Conservation (phyloP, 2,329 filamentous ascomycete genomes). For the Trichophaea hybrida region DNA sequence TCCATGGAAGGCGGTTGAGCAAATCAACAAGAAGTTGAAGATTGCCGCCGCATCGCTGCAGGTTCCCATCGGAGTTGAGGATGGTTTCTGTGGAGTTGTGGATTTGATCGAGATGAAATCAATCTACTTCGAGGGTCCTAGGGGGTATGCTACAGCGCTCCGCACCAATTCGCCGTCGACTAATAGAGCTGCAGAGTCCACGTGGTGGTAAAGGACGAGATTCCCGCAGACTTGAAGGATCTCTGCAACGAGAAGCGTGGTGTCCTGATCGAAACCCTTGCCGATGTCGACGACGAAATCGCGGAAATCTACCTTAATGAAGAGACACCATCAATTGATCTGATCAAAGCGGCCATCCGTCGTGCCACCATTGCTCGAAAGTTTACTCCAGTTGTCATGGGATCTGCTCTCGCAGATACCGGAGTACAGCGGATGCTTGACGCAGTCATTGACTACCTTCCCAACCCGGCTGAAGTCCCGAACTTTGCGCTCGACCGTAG, state of each 20-base stretch:
- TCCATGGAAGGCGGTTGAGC: slow-evolving; percentile 91
- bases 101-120: slow-evolving; percentile 86
- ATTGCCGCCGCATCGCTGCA: slow-evolving; percentile 75
- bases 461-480: slow-evolving; percentile 76
- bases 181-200: slow-evolving; percentile 42
- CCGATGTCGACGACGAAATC: slow-evolving; percentile 95
- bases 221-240: slow-evolving; percentile 65
- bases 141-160: slow-evolving; percentile 34
- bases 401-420: slow-evolving; percentile 87
- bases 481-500: slow-evolving; percentile 79
- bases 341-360: slow-evolving; percentile 87
- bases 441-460: slow-evolving; percentile 88
- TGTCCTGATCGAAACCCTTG: slow-evolving; percentile 81
- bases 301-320: slow-evolving; percentile 91
- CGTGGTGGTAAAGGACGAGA: slow-evolving; percentile 60
- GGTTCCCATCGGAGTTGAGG: slow-evolving; percentile 83
- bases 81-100: slow-evolving; percentile 81
- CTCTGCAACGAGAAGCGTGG: slow-evolving; percentile 68
- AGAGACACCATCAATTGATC: slow-evolving; percentile 56
- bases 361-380: slow-evolving; percentile 76
- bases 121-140: slow-evolving; percentile 76
- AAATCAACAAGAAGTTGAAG: slow-evolving; percentile 93
- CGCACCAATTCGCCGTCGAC: background rate
- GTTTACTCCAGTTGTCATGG: slow-evolving; percentile 94
- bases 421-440: slow-evolving; percentile 93